Evolutionary conservation across 2,329 filamentous ascomycete species (phyloP).

Genomic region (Cryoendolithus antarcticus): DNA sequence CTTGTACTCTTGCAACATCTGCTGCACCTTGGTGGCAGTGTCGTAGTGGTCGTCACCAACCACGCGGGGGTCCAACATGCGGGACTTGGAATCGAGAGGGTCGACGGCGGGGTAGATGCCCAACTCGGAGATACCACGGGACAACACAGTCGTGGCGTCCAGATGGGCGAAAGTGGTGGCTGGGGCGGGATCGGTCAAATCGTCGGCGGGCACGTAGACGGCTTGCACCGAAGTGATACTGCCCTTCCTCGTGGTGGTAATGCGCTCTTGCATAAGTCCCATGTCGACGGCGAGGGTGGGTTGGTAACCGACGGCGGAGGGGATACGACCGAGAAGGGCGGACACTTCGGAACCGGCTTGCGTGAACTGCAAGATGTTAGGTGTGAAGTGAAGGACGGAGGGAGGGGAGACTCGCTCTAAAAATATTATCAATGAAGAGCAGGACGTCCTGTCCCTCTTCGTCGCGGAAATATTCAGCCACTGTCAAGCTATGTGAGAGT

Average conservation of each 20-base stretch:
- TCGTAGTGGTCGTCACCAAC: slow-evolving; percentile 97
- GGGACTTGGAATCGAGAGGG: slow-evolving; percentile 97
- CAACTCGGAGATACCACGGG: slow-evolving; percentile 99
- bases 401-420: no score
- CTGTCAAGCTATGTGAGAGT: no score
- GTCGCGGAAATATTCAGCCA: slow-evolving; percentile 74
- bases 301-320: slow-evolving; percentile 99
- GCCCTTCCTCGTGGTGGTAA: slow-evolving; percentile 98
- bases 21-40: slow-evolving; percentile 87
- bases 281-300: slow-evolving; percentile 97
- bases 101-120: slow-evolving; percentile 99
- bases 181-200: slow-evolving; percentile 99
- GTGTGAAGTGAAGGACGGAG: no score
- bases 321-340: slow-evolving; percentile 97
- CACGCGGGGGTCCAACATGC: slow-evolving; percentile 98
- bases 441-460: slow-evolving; percentile 52
- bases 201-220: slow-evolving; percentile 99
- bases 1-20: slow-evolving; percentile 99
- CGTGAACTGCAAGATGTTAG: slow-evolving; percentile 96
- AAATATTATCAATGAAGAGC: slow-evolving; percentile 83
- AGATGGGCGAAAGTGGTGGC: slow-evolving; percentile 99
- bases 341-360: slow-evolving; percentile 99
- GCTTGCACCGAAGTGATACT: slow-evolving; percentile 99
- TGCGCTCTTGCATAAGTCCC: slow-evolving; percentile 99
- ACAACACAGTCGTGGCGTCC: slow-evolving; percentile 99